phyloP scores from a whole-genome alignment of 306 rosid genomes.

The Fragaria iinumae region DNA sequence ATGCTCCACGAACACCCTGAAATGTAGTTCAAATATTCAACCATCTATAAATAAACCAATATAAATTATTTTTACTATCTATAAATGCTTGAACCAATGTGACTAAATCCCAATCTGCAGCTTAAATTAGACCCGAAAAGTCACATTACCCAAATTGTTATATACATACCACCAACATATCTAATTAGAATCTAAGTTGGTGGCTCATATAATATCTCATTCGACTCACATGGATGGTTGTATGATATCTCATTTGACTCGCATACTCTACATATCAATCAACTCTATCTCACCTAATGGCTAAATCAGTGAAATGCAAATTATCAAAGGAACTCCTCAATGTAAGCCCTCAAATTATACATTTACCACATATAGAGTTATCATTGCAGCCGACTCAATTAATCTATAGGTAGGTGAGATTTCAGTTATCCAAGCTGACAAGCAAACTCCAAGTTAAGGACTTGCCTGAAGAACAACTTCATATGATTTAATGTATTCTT shows the following conservation, averaged over 20 bases:
- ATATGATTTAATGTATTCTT: neutral
- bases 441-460: neutral
- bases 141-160: neutral
- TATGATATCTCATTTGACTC: neutral
- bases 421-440: neutral
- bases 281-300: neutral
- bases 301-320: neutral
- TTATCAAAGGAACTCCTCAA: neutral
- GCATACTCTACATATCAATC: neutral
- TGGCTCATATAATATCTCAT: too few relatives aligned
- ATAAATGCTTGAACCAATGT: neutral
- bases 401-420: neutral
- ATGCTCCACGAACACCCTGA: slow-evolving; percentile 92
- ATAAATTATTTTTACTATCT: neutral
- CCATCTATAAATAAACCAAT: neutral
- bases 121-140: neutral
- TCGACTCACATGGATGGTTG: neutral
- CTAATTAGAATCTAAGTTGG: neutral
- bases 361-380: neutral
- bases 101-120: neutral
- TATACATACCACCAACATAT: neutral
- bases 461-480: neutral
- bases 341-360: neutral
- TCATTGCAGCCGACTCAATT: neutral
- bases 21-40: slow-evolving; percentile 34